These are phyloP conservation scores for Kodamaea kaohsiungensis DNA, from an alignment of 805 yeast species.

Conservation along the genomic window DNA sequence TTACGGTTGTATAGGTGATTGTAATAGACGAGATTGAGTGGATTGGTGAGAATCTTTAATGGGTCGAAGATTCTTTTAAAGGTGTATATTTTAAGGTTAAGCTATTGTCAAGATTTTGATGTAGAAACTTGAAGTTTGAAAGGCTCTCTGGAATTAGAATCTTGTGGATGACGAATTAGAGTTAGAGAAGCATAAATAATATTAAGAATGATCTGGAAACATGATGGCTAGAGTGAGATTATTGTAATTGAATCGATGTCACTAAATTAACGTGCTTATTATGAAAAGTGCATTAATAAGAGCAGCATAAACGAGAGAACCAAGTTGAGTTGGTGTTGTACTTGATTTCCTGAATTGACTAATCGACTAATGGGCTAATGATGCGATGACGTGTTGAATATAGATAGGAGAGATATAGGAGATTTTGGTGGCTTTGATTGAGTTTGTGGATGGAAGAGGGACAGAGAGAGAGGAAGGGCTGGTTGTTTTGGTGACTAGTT, in stretches of 20 bases:
- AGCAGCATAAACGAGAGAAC: background rate
- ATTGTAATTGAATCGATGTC: background rate
- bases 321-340: background rate
- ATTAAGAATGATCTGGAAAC: background rate
- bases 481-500: too few species aligned
- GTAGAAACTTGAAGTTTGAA: background rate
- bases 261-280: background rate
- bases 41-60: background rate
- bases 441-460: background rate
- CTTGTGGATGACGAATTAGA: background rate
- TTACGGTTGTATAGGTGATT: background rate
- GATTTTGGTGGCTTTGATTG: background rate
- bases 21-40: background rate
- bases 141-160: background rate
- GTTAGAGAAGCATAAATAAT: background rate
- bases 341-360: background rate
- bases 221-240: background rate
- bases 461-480: too few species aligned
- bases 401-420: background rate
- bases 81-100: too few species aligned
- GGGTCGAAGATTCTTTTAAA: too few species aligned
- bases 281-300: too few species aligned
- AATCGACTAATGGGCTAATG: background rate
- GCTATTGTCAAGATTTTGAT: too few species aligned
- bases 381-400: background rate